Evolutionary conservation across 164 flowering plant species (phyloP).

Genomic region (Magnolia changhungtana): DNA sequence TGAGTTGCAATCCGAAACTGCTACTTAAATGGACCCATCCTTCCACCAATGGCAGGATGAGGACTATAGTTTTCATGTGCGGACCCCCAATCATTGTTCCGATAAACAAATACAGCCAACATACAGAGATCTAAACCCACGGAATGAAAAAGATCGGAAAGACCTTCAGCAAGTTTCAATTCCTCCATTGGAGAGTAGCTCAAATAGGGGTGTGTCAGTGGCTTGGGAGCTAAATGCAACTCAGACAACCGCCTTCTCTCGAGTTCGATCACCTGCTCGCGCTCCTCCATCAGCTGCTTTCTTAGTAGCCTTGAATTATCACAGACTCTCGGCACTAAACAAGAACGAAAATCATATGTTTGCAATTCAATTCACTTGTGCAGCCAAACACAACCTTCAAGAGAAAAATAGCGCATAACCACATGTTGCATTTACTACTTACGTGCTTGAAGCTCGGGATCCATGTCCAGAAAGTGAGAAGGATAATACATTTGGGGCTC

Average conservation of each 20-base stretch:
- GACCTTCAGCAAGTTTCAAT: constrained; percentile 10
- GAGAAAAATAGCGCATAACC: not conserved
- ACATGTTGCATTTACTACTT: constrained; percentile 18
- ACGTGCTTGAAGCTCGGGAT: constrained; percentile 51
- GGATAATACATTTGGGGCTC: constrained; percentile 35
- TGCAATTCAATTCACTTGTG: not conserved
- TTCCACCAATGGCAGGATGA: too few relatives aligned
- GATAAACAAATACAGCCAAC: too few relatives aligned
- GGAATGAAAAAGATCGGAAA: too few relatives aligned
- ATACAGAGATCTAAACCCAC: too few relatives aligned
- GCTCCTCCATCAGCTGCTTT: constrained; percentile 49
- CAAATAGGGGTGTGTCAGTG: constrained; percentile 27
- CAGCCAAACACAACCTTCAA: not conserved
- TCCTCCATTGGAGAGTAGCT: constrained; percentile 43
- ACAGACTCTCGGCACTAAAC: constrained; percentile 39
- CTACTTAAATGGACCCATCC: too few relatives aligned
- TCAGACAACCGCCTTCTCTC: constrained; percentile 48
- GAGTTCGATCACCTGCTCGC: constrained; percentile 43
- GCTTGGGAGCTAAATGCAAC: constrained; percentile 38
- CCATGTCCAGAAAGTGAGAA: constrained; percentile 39
- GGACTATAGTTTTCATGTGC: too few relatives aligned
- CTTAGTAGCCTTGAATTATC: constrained; percentile 45
- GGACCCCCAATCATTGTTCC: too few relatives aligned
- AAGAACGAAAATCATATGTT: not conserved
- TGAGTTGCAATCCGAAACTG: too few relatives aligned